Base-by-base conservation (phyloP, 352 stramenopile species). In the Peronospora belbahrii region DNA sequence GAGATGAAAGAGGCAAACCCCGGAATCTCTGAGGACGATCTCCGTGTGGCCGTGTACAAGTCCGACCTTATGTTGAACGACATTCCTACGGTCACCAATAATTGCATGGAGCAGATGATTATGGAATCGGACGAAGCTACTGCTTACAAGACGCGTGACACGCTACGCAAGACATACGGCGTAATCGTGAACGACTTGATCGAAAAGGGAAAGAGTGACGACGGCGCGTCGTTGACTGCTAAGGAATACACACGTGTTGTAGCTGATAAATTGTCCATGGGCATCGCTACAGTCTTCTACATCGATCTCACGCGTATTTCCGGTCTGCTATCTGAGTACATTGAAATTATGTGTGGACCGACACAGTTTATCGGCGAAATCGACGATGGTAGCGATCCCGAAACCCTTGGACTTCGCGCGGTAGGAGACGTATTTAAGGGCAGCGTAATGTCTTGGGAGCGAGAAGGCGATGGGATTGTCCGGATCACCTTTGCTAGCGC, bases 371-470 rank as follows among this genome's bases (percentile, higher is more conserved):
- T 67, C 3, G 58, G 58, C 0, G 63, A 77, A 33, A 62, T 77
- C 23, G 68, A 77, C 31, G 66, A 83, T 33, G 70, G 70, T 3
- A 59, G 58, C 0, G 45, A 73, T 1, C 53, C 67, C 17, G 37
- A 70, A 27, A 73, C 69, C 0, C 61, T 86, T 4, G 74, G 66
- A 6, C 30, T 86, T 1, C 39, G 14, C 0, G 61, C 48, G 0
- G 45, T 83, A 0, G 56, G 72, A 41, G 60, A 75, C 7, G 71
- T 66, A 2, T 83, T 86, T 17, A 41, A 59, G 0, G 33, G 42
- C 33, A 82, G 53, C 40, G 54, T 24, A 2, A 58, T 64, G n/a
- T 62, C 61, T 1, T 83, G 70, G 70, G 69, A 55, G 10, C 67
- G 70, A 10, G 28, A 32, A 0, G 69, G 68, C n/a, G 67, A 81